Evolutionary conservation across 352 stramenopile species (phyloP).

Genomic region (Phytophthora quininea): DNA sequence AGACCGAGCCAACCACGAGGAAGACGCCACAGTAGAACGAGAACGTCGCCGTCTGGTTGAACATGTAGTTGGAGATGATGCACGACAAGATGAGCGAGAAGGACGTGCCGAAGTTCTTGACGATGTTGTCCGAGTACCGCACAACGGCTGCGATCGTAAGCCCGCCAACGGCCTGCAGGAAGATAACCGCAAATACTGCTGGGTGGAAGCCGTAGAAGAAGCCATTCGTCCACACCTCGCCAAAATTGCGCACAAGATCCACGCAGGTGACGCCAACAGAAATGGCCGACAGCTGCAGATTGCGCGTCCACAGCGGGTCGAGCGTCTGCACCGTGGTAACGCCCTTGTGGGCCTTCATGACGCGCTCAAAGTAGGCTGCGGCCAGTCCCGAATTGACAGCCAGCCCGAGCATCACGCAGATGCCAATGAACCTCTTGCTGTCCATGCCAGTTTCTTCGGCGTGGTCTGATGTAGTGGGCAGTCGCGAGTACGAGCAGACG

Average conservation of each 20-base stretch:
- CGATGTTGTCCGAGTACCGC: slow-evolving; percentile 90
- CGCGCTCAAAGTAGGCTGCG: slow-evolving; percentile 86
- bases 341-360: slow-evolving; percentile 88
- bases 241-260: slow-evolving; percentile 71
- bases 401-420: slow-evolving; percentile 80
- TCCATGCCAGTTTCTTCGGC: slow-evolving; percentile 28
- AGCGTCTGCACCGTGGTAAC: slow-evolving; percentile 76
- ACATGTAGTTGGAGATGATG: slow-evolving; percentile 92
- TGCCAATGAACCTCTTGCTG: slow-evolving; percentile 72
- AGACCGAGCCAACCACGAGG: slow-evolving; percentile 80
- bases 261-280: slow-evolving; percentile 77
- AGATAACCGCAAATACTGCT: slow-evolving; percentile 77
- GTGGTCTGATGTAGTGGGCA: slow-evolving; percentile 39
- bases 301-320: slow-evolving; percentile 86
- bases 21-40: slow-evolving; percentile 83
- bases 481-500: slow-evolving; percentile 84
- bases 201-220: slow-evolving; percentile 87
- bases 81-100: slow-evolving; percentile 90
- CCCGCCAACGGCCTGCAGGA: slow-evolving; percentile 82
- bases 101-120: slow-evolving; percentile 91
- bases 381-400: slow-evolving; percentile 88
- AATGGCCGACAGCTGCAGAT: slow-evolving; percentile 85
- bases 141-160: slow-evolving; percentile 88
- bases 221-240: slow-evolving; percentile 64
- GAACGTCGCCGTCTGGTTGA: slow-evolving; percentile 66